Evolutionary conservation across 2,329 filamentous ascomycete genomes (phyloP).

Genomic region (Curvularia sp.): DNA sequence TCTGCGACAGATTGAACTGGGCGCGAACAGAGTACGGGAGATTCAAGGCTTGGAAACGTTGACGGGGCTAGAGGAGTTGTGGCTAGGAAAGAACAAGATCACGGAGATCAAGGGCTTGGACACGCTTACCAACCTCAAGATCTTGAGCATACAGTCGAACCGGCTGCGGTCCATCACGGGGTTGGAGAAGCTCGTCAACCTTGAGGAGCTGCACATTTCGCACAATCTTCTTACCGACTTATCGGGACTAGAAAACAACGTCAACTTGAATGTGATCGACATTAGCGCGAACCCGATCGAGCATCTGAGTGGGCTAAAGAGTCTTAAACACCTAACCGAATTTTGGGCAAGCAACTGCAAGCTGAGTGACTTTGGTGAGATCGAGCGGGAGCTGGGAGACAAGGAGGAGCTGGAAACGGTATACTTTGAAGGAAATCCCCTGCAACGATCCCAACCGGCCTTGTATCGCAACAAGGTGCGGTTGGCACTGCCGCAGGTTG

Average conservation of each 20-base stretch:
- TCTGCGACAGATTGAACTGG: slow-evolving; percentile 85
- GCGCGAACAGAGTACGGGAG: slow-evolving; percentile 88
- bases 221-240: slow-evolving; percentile 88
- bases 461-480: slow-evolving; percentile 94
- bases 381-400: slow-evolving; percentile 78
- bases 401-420: slow-evolving; percentile 85
- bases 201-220: slow-evolving; percentile 94
- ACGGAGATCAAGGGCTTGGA: slow-evolving; percentile 77
- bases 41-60: slow-evolving; percentile 84
- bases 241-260: slow-evolving; percentile 64
- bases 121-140: slow-evolving; percentile 78
- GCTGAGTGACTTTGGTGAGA: slow-evolving; percentile 78
- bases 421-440: slow-evolving; percentile 93
- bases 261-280: slow-evolving; percentile 75
- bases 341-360: slow-evolving; percentile 94
- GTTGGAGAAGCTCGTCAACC: slow-evolving; percentile 72
- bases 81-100: slow-evolving; percentile 97
- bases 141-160: slow-evolving; percentile 95
- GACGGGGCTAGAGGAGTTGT: slow-evolving; percentile 81
- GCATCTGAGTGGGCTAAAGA: slow-evolving; percentile 74
- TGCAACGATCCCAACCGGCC: slow-evolving; percentile 80
- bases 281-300: slow-evolving; percentile 86
- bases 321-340: slow-evolving; percentile 78
- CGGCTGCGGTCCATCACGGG: slow-evolving; percentile 81
- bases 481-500: slow-evolving; percentile 83